Evolutionary conservation across 2,329 filamentous ascomycete species (phyloP).

Genomic region (Arthrobotrys sinensis): DNA sequence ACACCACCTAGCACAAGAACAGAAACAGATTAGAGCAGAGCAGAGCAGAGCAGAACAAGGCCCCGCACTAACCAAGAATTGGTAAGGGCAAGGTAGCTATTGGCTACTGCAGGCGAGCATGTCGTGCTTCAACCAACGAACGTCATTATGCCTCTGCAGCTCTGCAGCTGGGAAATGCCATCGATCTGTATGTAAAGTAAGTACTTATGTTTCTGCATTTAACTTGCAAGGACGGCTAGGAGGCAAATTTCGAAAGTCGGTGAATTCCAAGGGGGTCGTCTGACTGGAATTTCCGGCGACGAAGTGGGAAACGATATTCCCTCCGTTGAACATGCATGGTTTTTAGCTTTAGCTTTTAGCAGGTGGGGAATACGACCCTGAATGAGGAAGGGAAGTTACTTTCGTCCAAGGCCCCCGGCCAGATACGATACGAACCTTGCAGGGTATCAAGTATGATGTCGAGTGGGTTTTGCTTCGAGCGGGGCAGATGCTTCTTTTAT

Average conservation of each 20-base stretch:
- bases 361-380: conserved; percentile 19
- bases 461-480: conserved; percentile 6
- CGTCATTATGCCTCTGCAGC: conserved; percentile 3
- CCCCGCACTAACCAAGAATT: conserved; percentile 28
- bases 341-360: not conserved
- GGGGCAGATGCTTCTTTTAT: not conserved
- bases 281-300: conserved; percentile 9
- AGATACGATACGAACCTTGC: conserved; percentile 15
- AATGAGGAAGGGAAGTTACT: conserved; percentile 12
- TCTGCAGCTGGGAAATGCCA: not conserved
- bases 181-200: not conserved
- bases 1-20: conserved; percentile 15
- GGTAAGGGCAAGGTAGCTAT: not conserved
- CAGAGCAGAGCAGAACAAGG: conserved; percentile 4
- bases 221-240: too few species aligned
- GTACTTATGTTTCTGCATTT: not conserved
- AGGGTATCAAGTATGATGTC: conserved; percentile 18
- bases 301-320: conserved; percentile 22
- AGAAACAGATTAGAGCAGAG: not conserved
- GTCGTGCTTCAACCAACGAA: conserved; percentile 13
- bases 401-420: not conserved
- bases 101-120: conserved; percentile 22
- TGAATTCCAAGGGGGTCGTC: conserved; percentile 7
- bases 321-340: not conserved
- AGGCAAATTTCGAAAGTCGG: not conserved